Percentiles rank a stretch among this genome's conserved stretches.
Evolutionary conservation across 2,329 filamentous ascomycete species (phyloP).

Genomic region (Phoma herbarum): DNA sequence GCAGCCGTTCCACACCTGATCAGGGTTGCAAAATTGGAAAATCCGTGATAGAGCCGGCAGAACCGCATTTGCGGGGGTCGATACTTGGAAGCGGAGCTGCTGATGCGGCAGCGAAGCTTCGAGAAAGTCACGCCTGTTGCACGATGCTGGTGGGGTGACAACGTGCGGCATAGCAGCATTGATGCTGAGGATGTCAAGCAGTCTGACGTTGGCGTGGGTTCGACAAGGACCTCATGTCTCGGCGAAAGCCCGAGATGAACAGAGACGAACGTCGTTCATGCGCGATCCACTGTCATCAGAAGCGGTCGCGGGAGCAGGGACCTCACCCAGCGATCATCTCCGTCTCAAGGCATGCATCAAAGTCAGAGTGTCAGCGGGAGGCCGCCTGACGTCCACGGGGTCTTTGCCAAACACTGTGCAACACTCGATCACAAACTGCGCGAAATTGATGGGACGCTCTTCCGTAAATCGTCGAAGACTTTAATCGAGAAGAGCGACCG

Average conservation of each 20-base stretch:
- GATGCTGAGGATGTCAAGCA: slow-evolving; percentile 2
- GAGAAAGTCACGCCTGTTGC: neutral
- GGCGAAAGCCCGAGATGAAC: slow-evolving; percentile 6
- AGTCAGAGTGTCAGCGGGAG: neutral
- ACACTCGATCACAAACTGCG: neutral
- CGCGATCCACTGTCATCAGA: slow-evolving; percentile 6
- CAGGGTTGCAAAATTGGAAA: slow-evolving; percentile 6
- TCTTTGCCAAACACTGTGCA: slow-evolving; percentile 1
- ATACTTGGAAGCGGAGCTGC: slow-evolving; percentile 15
- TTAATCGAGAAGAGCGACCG: slow-evolving; percentile 7
- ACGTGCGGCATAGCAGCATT: slow-evolving; percentile 2
- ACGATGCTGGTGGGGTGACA: neutral
- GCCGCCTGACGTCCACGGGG: neutral
- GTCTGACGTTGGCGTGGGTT: slow-evolving; percentile 10
- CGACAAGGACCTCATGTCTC: slow-evolving; percentile 14
- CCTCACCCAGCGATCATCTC: slow-evolving; percentile 11
- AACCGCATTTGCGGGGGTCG: slow-evolving; percentile 9
- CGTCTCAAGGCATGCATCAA: slow-evolving; percentile 6
- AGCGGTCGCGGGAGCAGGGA: slow-evolving; percentile 14
- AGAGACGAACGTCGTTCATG: slow-evolving; percentile 15
- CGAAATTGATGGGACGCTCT: slow-evolving; percentile 2
- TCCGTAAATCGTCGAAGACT: neutral
- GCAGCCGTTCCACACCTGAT: slow-evolving; percentile 11
- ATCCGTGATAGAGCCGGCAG: slow-evolving; percentile 6
- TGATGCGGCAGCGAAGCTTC: slow-evolving; percentile 3